Evolutionary conservation across 2,329 filamentous ascomycete species (phyloP), one percentile per base, ranked within the genome.

Genomic region (Whalleya microplaca): DNA sequence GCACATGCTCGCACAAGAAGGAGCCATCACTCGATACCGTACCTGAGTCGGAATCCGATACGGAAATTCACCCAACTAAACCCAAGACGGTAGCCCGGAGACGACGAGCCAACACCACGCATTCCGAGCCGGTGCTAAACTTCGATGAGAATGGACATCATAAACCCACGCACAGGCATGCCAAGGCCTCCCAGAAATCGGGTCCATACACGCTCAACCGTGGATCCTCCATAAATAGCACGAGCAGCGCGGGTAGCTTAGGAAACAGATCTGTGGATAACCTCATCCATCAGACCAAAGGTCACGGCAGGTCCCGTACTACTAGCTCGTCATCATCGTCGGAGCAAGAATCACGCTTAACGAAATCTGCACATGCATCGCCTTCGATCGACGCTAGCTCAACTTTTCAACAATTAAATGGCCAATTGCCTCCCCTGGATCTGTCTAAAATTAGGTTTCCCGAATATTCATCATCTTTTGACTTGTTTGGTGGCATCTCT

Each of bases 131-230:
- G 51, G 72, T 80, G 56, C 72, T 88, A 53, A 80, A 80, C 46
- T 84, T 86, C 63, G 85, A 88, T 66, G 80, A 85, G 63, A 82
- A 87, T 66, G 85, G 85, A 48, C 83, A 87, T 66, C 85, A 86
- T 75, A 87, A 85, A 66, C 82, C 85, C 16, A 76, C 80, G 12
- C 79, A 84, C 69, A 86, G 86, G 74, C 83, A 83, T 71, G 78
- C 81, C 66, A 84, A 84, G 62, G 79, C 80, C 29, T 80, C 84
- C 27, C 84, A 87, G 63, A 86, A 87, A 70, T 82, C 79, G 64
- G 83, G 83, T 29, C 84, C 86, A 19, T 88, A 88, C 64, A 80
- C 82, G 56, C 78, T 87, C 42, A 82, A 76, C 67, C 80, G 84
- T 55, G 81, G 82, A 61, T 83, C 84, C 72, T 83, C 84, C 19